Base-by-base conservation (phyloP, 2,329 filamentous ascomycete genomes). In the Metarhizium brunneum region DNA sequence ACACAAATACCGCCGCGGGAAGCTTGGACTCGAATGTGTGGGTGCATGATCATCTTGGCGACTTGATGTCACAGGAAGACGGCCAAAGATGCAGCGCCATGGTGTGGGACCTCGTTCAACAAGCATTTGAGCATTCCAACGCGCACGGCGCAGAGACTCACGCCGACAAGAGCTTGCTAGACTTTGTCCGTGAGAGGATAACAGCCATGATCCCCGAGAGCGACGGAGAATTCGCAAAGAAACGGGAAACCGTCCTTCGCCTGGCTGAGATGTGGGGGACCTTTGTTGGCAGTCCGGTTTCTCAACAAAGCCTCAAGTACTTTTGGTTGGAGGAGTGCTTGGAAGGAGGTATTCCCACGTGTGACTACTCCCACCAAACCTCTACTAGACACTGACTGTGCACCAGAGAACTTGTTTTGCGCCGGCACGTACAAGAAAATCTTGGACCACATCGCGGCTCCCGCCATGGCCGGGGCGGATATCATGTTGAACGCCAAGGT, bases 291-390 rank as follows among this genome's bases (percentile, higher is more conserved):
- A 85, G 79, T 57, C 78, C 82, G 0, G 74, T 88, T 8, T 71
- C 76, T 53, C 78, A 65, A 30, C 87, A 91, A 66, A 89, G 85
- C 62, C 72, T 90, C 36, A 88, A 85, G 71, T 90, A 83, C 71
- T 88, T 90, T 66, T 90, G 86, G 85, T 66, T 91, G 5, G 87
- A 91, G 65, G 86, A 90, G 68, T 88, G 85, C 60, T 84, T 90
- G 53, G 86, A 90, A 65, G 87, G 86, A 49, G 80, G 82, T 82
- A 65, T 62, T 73, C 20, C 20, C 18, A 3, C 14, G 10, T 29
- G 40, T 16, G 32, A 43, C 29, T 3, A 18, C 11, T 20, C 13
- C 13, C 45, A 38, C 38, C 45, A 38, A 38, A 18, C 13, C 16
- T 52, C 51, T 35, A 56, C n/a, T 20, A 48, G 2, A 18, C 16